Percentiles rank a stretch among this genome's conserved stretches.
Conservation (phyloP, 1,284 basidiomycete genomes). For the Malassezia globosa region DNA sequence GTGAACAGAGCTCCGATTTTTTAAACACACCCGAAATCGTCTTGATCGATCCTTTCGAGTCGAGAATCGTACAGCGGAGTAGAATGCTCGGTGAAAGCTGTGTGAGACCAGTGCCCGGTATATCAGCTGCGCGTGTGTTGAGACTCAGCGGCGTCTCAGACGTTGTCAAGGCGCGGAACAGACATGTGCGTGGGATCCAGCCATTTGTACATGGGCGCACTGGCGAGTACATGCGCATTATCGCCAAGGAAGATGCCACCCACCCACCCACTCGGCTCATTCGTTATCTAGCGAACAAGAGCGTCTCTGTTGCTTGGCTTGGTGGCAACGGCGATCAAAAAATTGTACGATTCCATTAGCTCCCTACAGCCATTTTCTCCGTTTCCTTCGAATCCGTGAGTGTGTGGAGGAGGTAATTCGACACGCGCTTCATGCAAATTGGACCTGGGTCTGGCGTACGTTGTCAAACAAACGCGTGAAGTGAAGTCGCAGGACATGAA, state of each 20-base stretch:
- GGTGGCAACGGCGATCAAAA: too few species aligned
- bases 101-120: conserved; percentile 19
- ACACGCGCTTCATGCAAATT: too few species aligned
- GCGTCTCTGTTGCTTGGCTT: too few species aligned
- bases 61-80: conserved; percentile 40
- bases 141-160: not conserved
- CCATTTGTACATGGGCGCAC: not conserved
- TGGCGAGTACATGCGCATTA: not conserved
- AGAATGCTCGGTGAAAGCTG: conserved; percentile 31
- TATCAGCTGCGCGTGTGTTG: too few species aligned
- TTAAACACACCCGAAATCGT: conserved; percentile 81
- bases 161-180: not conserved
- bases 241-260: not conserved
- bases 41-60: conserved; percentile 53
- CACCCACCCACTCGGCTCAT: not conserved
- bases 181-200: not conserved
- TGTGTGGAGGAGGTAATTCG: too few species aligned
- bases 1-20: conserved; percentile 72
- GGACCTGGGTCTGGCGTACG: too few species aligned
- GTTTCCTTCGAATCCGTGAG: too few species aligned
- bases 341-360: too few species aligned
- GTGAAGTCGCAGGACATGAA: too few species aligned
- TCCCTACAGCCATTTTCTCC: too few species aligned
- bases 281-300: too few species aligned
- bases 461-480: too few species aligned